Base-by-base conservation (phyloP, 352 stramenopile species). In the Pythium brassicae region DNA sequence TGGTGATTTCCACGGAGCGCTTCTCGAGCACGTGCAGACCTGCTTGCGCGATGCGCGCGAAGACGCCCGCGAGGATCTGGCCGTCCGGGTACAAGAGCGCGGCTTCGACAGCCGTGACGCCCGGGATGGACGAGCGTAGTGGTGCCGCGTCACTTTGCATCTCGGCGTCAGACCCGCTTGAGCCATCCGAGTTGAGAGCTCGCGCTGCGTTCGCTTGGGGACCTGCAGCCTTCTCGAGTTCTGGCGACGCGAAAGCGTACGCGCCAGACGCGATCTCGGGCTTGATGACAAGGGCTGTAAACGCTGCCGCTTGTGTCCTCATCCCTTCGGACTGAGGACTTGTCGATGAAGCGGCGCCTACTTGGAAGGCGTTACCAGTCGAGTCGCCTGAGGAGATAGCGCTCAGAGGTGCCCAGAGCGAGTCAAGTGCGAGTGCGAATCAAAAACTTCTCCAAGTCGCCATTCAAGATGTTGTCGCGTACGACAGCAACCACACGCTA, bases 231-330 rank as follows among this genome's bases (percentile, higher is more conserved):
- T 27, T 14, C 8, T 55, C 27, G 40, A 27, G 53, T 22, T 46
- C 15, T 9, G 26, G 20, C 4, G 34, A 17, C n/a, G n/a, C 46
- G 37, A 83, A 78, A 35, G 65, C 59, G 62, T 82, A 87, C 53
- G 63, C 76, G 1, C 73, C 76, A 0, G 71, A 74, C 15, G 76
- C 66, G 65, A 87, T 86, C 61, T 89, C 79, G 1, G 79, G 79
- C 29, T 80, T 81, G 45, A 89, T 54, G 15, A 86, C 55, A 48
- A 74, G 67, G 48, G 86, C 46, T 15, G 77, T 66, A 43, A 82
- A 84, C 23, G 76, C 58, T 47, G 50, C 17, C 32, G 35, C 8
- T 4, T n/a, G 34, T 12, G 34, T n/a, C 9, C 17, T n/a, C 25
- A 50, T 35, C 37, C 35, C 51, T 34, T 19, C 51, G 25, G n/a